Evolutionary conservation across 306 rosid species (phyloP).

Genomic region (Prunus dulcis): DNA sequence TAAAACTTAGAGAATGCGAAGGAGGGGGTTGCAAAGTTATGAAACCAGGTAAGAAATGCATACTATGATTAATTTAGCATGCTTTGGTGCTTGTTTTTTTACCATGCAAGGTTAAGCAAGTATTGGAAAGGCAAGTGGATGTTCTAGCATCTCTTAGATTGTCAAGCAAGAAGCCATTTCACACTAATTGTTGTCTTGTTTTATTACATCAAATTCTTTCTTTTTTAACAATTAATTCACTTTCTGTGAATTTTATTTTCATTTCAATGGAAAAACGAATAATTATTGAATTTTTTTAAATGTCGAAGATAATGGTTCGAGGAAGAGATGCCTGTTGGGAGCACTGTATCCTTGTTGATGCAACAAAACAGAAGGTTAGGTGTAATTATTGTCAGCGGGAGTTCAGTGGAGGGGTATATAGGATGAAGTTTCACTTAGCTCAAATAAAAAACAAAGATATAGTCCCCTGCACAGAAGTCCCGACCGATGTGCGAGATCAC

Average conservation of each 20-base stretch:
- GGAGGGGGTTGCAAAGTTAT: neutral
- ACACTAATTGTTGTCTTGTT: neutral
- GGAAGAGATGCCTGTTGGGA: slow-evolving; percentile 89
- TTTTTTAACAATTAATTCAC: neutral
- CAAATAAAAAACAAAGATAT: slow-evolving; percentile 78
- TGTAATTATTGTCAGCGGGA: slow-evolving; percentile 69
- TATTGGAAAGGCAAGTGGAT: neutral
- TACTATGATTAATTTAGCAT: neutral
- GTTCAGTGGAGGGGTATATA: slow-evolving; percentile 79
- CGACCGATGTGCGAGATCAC: slow-evolving; percentile 55
- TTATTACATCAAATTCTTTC: neutral
- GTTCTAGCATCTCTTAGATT: neutral
- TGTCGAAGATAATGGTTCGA: slow-evolving; percentile 57
- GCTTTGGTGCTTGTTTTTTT: neutral
- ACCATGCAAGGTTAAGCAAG: neutral
- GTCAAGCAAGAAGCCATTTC: neutral
- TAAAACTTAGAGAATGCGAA: neutral
- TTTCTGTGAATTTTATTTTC: neutral
- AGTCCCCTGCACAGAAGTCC: slow-evolving; percentile 63
- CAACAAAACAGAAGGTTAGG: slow-evolving; percentile 62
- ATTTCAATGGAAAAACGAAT: neutral
- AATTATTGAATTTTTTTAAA: slow-evolving; percentile 13
- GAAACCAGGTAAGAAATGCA: neutral
- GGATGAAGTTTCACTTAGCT: slow-evolving; percentile 86
- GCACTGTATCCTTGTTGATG: slow-evolving; percentile 64